Percentiles rank a stretch among this genome's conserved stretches.
Conservation (phyloP, 768 basidiomycete species). For the Psilocybe subaeruginosa region DNA sequence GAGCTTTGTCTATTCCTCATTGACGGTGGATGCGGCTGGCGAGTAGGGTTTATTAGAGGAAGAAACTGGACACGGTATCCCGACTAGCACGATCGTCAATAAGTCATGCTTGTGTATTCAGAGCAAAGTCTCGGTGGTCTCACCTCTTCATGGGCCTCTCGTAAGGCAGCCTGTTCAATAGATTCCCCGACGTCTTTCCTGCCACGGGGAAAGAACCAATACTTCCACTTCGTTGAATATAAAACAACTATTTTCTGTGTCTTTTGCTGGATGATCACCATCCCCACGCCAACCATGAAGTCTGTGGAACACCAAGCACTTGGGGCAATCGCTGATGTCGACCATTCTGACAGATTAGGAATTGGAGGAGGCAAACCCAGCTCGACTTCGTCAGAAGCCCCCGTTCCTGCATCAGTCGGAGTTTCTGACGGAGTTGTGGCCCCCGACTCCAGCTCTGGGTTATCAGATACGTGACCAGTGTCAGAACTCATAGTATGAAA, state of each 20-base stretch:
- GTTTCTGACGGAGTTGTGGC: background rate
- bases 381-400: background rate
- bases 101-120: background rate
- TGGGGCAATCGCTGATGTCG: slow-evolving; percentile 43
- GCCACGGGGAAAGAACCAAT: slow-evolving; percentile 68
- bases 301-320: slow-evolving; percentile 51
- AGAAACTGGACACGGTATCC: slow-evolving; percentile 52
- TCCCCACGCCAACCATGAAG: slow-evolving; percentile 62
- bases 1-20: slow-evolving; percentile 5
- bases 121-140: slow-evolving; percentile 4
- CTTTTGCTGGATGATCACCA: slow-evolving; percentile 65
- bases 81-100: slow-evolving; percentile 35
- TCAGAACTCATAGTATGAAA: no score
- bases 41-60: slow-evolving; percentile 42
- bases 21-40: slow-evolving; percentile 42
- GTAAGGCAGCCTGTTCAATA: slow-evolving; percentile 57
- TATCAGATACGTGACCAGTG: no score
- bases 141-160: slow-evolving; percentile 75
- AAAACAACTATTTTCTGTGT: slow-evolving; percentile 57
- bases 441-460: no score
- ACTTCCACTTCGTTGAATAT: slow-evolving; percentile 35
- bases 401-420: background rate
- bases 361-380: background rate
- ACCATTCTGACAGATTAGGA: slow-evolving; percentile 36
- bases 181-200: slow-evolving; percentile 70